Percentiles rank a stretch among this genome's conserved stretches.
Conservation (phyloP, 352 stramenopile species). For the Phytopythium boreale region DNA sequence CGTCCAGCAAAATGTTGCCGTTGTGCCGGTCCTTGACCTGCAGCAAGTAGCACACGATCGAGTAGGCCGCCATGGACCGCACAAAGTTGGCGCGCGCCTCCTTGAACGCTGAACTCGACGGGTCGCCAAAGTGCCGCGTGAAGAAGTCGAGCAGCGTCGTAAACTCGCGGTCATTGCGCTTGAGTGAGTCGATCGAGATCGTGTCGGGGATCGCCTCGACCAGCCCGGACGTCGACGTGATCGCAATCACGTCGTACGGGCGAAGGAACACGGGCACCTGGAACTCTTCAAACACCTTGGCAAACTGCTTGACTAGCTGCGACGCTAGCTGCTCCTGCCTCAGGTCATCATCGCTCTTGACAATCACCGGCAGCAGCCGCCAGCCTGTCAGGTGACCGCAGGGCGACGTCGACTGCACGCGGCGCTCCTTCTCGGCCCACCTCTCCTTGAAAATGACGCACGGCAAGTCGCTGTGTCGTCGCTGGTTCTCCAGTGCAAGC, state of each 20-base stretch:
- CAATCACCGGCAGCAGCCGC: slow-evolving; percentile 93
- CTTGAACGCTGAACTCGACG: slow-evolving; percentile 63
- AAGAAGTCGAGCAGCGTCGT: slow-evolving; percentile 94
- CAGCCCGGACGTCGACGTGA: slow-evolving; percentile 90
- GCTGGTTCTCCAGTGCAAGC: slow-evolving; percentile 3
- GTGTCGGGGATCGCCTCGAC: slow-evolving; percentile 97
- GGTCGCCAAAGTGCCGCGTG: slow-evolving; percentile 88
- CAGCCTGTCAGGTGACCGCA: slow-evolving; percentile 84
- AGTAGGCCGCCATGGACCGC: slow-evolving; percentile 85
- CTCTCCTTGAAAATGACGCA: slow-evolving; percentile 93
- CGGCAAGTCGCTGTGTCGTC: slow-evolving; percentile 28
- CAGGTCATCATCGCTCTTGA: slow-evolving; percentile 98
- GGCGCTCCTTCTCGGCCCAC: slow-evolving; percentile 93
- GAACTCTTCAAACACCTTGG: slow-evolving; percentile 93
- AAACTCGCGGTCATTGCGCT: slow-evolving; percentile 94
- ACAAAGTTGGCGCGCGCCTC: slow-evolving; percentile 87
- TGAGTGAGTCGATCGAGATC: slow-evolving; percentile 97
- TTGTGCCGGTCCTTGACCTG: slow-evolving; percentile 99
- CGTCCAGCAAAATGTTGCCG: slow-evolving; percentile 96
- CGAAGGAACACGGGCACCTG: slow-evolving; percentile 94
- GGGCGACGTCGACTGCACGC: slow-evolving; percentile 85
- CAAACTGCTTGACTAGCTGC: slow-evolving; percentile 95
- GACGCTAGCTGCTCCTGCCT: slow-evolving; percentile 97
- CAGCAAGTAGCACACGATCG: slow-evolving; percentile 95
- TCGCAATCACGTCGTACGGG: slow-evolving; percentile 96